These are phyloP conservation scores for Botrytis paeoniae DNA, from an alignment of 2,329 filamentous ascomycete genomes.

Conservation along the genomic window DNA sequence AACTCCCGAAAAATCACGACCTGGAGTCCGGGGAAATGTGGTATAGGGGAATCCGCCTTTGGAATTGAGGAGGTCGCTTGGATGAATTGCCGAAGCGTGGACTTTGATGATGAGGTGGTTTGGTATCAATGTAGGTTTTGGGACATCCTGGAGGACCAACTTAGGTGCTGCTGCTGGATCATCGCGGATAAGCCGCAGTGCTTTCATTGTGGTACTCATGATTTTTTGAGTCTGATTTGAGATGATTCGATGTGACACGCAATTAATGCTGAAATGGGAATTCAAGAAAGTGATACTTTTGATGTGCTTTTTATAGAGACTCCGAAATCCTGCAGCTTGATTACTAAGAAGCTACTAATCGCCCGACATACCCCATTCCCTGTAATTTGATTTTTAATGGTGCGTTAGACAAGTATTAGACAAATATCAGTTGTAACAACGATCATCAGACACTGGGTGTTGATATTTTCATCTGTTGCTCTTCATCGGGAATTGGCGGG, in stretches of 20 bases:
- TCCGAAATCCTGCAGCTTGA: background rate
- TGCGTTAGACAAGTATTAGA: background rate
- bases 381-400: background rate
- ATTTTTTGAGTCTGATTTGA: too few relatives aligned
- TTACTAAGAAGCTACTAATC: background rate
- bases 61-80: conserved; percentile 31
- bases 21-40: conserved; percentile 31
- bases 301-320: background rate
- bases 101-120: conserved; percentile 29
- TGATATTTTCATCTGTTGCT: background rate
- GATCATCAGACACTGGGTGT: background rate
- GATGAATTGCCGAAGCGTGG: conserved; percentile 32
- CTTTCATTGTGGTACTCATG: conserved; percentile 28
- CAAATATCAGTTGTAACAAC: background rate
- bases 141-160: conserved; percentile 23
- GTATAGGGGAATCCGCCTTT: conserved; percentile 29
- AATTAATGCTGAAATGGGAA: background rate
- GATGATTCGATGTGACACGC: too few relatives aligned
- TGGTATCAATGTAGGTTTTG: conserved; percentile 24
- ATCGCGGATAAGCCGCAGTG: conserved; percentile 26
- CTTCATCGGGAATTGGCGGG: background rate
- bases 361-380: background rate
- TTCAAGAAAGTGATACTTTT: background rate
- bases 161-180: conserved; percentile 16
- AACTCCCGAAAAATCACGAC: conserved; percentile 31